These are phyloP conservation scores for Elaphomyces granulatus DNA, from an alignment of 495 filamentous ascomycete genomes.

Conservation along the genomic window DNA sequence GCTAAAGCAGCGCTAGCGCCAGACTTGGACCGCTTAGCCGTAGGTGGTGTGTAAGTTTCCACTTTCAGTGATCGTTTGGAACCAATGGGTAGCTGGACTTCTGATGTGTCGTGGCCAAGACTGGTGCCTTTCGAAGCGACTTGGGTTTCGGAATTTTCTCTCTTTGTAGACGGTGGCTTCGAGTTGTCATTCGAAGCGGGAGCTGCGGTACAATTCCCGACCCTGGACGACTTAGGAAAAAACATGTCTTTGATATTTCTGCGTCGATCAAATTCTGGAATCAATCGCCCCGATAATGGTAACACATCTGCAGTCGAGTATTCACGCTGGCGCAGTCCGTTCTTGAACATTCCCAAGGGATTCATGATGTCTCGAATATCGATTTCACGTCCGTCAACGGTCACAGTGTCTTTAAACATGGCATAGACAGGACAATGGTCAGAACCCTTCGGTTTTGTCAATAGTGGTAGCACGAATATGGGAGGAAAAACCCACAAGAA, in stretches of 20 bases:
- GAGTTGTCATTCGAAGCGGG: not conserved
- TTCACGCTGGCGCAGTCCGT: constrained; percentile 52
- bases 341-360: constrained; percentile 55
- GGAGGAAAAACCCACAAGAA: constrained; percentile 43
- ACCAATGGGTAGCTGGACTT: not conserved
- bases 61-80: constrained; percentile 8
- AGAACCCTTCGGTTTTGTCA: constrained; percentile 44
- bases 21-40: constrained; percentile 37
- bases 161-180: not conserved
- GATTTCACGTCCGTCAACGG: constrained; percentile 31
- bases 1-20: constrained; percentile 8
- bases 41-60: not conserved
- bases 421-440: constrained; percentile 94
- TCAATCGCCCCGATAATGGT: constrained; percentile 63
- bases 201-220: not conserved
- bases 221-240: constrained; percentile 34
- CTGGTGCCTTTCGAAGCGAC: not conserved
- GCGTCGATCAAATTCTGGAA: constrained; percentile 77
- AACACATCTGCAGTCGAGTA: constrained; percentile 51
- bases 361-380: constrained; percentile 67
- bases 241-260: constrained; percentile 93
- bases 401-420: constrained; percentile 49
- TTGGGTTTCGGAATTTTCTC: not conserved
- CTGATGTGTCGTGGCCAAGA: not conserved
- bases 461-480: constrained; percentile 6